These are phyloP conservation scores for Tripidium arundinaceum DNA, from an alignment of 202 grass and related monocot species.

Conservation along the genomic window DNA sequence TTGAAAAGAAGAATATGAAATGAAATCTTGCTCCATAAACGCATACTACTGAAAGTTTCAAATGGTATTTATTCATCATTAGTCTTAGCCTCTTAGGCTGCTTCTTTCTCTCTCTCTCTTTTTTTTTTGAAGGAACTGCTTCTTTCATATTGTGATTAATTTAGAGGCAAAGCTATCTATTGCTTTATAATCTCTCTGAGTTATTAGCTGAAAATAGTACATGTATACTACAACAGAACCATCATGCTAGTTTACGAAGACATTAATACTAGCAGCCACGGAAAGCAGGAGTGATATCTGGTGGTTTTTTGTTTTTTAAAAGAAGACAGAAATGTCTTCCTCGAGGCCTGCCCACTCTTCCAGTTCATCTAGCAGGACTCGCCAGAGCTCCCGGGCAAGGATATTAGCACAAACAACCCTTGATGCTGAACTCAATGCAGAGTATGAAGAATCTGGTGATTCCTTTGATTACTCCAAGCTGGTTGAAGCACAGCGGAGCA, in stretches of 20 bases:
- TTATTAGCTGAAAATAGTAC: not conserved
- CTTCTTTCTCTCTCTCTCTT: not conserved
- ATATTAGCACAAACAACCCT: constrained; percentile 78
- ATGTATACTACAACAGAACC: constrained; percentile 1
- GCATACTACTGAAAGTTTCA: not conserved
- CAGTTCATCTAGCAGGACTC: too few species aligned
- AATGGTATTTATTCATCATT: not conserved
- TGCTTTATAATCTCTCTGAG: not conserved
- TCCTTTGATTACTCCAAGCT: constrained; percentile 75
- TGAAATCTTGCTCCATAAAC: not conserved
- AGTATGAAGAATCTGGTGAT: constrained; percentile 72
- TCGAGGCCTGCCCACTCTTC: too few species aligned
- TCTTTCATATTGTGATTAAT: not conserved
- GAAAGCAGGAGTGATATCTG: too few species aligned
- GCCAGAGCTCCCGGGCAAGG: constrained; percentile 9
- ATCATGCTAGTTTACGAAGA: too few species aligned
- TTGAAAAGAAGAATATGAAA: not conserved
- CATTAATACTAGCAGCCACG: too few species aligned
- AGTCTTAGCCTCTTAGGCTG: not conserved
- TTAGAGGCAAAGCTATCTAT: not conserved
- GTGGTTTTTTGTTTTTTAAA: too few species aligned
- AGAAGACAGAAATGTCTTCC: too few species aligned
- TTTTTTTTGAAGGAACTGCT: not conserved
- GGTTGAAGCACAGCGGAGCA: constrained; percentile 30
- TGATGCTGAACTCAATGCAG: constrained; percentile 73